Evolutionary conservation across 2,329 filamentous ascomycete genomes (phyloP).

Genomic region (Seiridium unicorne): DNA sequence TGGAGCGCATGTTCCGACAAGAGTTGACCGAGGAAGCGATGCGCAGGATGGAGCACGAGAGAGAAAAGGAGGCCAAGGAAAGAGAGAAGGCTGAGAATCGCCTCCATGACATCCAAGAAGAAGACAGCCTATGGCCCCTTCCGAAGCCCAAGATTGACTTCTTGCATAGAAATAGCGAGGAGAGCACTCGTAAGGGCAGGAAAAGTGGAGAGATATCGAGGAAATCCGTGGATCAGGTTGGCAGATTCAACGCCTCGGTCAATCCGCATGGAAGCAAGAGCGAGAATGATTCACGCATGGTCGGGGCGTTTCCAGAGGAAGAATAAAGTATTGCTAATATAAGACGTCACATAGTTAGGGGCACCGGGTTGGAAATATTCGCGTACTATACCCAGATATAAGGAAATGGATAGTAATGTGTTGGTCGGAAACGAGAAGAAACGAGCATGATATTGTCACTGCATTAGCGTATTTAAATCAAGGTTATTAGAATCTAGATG

Average conservation of each 20-base stretch:
- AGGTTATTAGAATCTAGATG: too few species aligned
- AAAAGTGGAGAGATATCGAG: constrained; percentile 1
- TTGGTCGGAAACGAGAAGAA: neutral
- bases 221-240: constrained; percentile 9
- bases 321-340: neutral
- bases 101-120: constrained; percentile 3
- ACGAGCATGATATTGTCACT: too few species aligned
- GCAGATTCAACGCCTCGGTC: neutral
- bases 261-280: neutral
- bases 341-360: too few species aligned
- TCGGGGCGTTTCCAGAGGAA: neutral
- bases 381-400: neutral
- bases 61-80: constrained; percentile 9
- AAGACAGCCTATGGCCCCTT: constrained; percentile 1
- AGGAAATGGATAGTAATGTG: neutral
- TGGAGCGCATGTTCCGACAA: constrained; percentile 74
- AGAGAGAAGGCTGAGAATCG: constrained; percentile 1
- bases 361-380: neutral
- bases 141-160: constrained; percentile 6
- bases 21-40: constrained; percentile 62
- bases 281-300: neutral
- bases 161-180: constrained; percentile 5
- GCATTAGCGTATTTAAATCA: too few species aligned
- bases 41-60: constrained; percentile 5
- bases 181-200: neutral